These are phyloP conservation scores for Coccomyxa sp. DNA, from an alignment of 139 green algal genomes.

Conservation along the genomic window DNA sequence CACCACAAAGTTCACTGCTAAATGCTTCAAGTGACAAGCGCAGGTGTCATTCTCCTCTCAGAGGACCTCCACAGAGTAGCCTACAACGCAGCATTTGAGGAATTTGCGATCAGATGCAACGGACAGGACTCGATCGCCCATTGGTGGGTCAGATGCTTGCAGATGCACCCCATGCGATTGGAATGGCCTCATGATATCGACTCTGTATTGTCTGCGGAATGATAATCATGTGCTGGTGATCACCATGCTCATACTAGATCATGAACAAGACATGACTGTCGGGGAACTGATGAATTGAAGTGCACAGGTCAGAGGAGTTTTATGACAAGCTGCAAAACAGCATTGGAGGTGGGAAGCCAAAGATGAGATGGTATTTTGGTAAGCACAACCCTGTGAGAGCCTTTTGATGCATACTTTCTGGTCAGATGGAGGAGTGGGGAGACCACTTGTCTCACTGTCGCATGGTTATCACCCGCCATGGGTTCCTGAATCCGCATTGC, in stretches of 20 bases:
- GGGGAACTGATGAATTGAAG: too few species aligned
- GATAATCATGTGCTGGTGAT: too few species aligned
- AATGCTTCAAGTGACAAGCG: neutral
- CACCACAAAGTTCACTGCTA: neutral
- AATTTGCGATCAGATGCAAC: slow-evolving; percentile 59
- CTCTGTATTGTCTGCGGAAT: too few species aligned
- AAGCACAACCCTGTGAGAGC: neutral
- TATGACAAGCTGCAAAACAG: slow-evolving; percentile 91
- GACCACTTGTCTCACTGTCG: neutral
- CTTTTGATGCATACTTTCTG: too few species aligned
- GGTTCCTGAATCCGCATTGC: neutral
- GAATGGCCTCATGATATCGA: too few species aligned
- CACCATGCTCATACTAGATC: too few species aligned
- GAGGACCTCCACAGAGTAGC: slow-evolving; percentile 87
- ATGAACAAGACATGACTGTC: too few species aligned
- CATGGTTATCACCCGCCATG: neutral
- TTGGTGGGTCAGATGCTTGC: neutral
- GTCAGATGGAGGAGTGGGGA: too few species aligned
- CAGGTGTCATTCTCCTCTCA: slow-evolving; percentile 84
- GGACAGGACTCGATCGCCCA: slow-evolving; percentile 23
- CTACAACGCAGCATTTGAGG: slow-evolving; percentile 87
- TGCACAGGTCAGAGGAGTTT: slow-evolving; percentile 69
- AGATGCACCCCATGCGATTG: too few species aligned
- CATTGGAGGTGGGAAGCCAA: slow-evolving; percentile 87
- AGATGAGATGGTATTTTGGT: slow-evolving; percentile 84